A percentile compares a stretch with the other conserved stretches of the same genome.
phyloP scores from a whole-genome alignment of 2,329 filamentous ascomycete genomes.

The Colletotrichum liriopes region DNA sequence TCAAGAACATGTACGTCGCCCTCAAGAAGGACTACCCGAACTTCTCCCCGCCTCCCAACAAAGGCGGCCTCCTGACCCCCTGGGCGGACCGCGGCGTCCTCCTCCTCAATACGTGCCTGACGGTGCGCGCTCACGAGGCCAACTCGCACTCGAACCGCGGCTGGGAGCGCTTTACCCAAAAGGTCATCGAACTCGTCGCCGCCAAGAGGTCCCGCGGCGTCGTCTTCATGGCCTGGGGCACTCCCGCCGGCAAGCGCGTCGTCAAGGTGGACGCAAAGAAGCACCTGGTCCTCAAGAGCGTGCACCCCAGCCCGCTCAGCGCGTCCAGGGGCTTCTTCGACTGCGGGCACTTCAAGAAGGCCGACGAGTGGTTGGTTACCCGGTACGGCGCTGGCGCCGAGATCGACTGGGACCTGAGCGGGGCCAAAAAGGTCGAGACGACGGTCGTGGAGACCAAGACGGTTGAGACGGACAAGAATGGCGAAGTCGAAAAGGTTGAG shows the following conservation, averaged over 20 bases:
- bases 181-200: conserved; percentile 89
- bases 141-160: conserved; percentile 89
- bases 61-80: conserved; percentile 86
- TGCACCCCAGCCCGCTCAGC: conserved; percentile 95
- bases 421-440: conserved; percentile 36
- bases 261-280: conserved; percentile 78
- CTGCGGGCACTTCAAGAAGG: conserved; percentile 84
- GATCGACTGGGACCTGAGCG: conserved; percentile 85
- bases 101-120: conserved; percentile 94
- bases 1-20: conserved; percentile 93
- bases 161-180: conserved; percentile 95
- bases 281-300: conserved; percentile 88
- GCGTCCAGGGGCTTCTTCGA: conserved; percentile 87
- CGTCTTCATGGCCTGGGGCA: conserved; percentile 96
- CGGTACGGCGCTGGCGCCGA: conserved; percentile 85
- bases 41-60: conserved; percentile 82
- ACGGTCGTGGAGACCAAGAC: conserved; percentile 42
- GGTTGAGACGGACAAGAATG: conserved; percentile 10
- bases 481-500: conserved; percentile 16
- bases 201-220: conserved; percentile 84
- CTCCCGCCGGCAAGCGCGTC: conserved; percentile 85
- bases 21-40: conserved; percentile 90
- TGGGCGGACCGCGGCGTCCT: conserved; percentile 96
- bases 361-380: conserved; percentile 86
- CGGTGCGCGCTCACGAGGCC: conserved; percentile 89